These are phyloP conservation scores for Boletus rex-veris DNA, from an alignment of 768 basidiomycete species.

Conservation along the genomic window DNA sequence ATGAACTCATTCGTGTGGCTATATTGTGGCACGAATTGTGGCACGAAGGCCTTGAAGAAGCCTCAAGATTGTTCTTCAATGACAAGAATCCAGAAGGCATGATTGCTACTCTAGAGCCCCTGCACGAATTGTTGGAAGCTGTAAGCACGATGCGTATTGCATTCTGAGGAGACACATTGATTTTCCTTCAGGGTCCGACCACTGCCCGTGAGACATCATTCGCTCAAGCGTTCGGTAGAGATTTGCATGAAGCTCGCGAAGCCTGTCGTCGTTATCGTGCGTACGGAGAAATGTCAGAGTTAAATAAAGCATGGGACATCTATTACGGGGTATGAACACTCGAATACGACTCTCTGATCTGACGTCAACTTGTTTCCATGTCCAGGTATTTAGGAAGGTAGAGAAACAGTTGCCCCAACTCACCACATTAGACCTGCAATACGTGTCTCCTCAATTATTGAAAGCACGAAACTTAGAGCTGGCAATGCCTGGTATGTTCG, in stretches of 20 bases:
- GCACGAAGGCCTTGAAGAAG: constrained; percentile 98
- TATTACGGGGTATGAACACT: constrained; percentile 77
- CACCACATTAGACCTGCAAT: constrained; percentile 90
- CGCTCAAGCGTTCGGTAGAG: constrained; percentile 88
- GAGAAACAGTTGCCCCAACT: constrained; percentile 90
- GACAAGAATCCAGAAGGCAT: constrained; percentile 97
- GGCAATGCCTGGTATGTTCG: constrained; percentile 80
- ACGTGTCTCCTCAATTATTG: constrained; percentile 89
- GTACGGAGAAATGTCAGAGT: constrained; percentile 81
- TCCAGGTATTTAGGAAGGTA: constrained; percentile 90
- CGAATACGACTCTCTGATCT: not conserved
- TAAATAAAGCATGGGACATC: constrained; percentile 98
- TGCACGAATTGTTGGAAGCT: constrained; percentile 89
- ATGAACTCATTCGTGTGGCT: constrained; percentile 93
- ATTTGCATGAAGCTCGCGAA: constrained; percentile 88
- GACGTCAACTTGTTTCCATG: not conserved
- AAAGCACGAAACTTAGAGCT: constrained; percentile 87
- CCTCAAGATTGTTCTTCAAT: constrained; percentile 92
- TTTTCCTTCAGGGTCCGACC: constrained; percentile 68
- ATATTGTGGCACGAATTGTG: constrained; percentile 99
- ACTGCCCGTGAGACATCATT: constrained; percentile 96
- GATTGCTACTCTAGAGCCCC: constrained; percentile 88
- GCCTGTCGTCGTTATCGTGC: constrained; percentile 83
- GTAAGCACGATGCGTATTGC: constrained; percentile 39
- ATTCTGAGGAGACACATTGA: not conserved